A percentile compares a stretch with the other conserved stretches of the same genome.
Conservation (phyloP, 495 filamentous ascomycete genomes). For the Penicillium atrosanguineum region DNA sequence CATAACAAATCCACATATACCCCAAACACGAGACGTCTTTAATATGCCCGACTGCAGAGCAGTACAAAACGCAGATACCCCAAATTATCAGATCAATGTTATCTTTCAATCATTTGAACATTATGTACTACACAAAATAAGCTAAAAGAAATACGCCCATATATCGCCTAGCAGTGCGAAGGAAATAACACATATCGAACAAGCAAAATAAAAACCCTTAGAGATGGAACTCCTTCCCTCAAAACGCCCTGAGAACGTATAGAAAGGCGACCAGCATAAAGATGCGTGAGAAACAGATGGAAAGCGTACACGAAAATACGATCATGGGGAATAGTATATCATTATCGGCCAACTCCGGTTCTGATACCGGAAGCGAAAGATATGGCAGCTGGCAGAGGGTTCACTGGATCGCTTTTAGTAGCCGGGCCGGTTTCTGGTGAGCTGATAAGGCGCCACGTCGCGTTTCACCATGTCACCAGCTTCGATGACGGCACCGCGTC, state of each 20-base stretch:
- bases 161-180: background rate
- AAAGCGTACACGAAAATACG: background rate
- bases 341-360: background rate
- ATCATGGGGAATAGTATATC: background rate
- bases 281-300: background rate
- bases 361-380: background rate
- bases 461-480: slow-evolving; percentile 47
- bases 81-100: background rate
- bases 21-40: background rate
- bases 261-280: background rate
- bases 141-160: background rate
- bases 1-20: background rate
- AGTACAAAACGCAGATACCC: background rate
- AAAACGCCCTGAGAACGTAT: background rate
- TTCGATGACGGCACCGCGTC: slow-evolving; percentile 43
- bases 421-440: slow-evolving; percentile 44
- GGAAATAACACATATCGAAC: background rate
- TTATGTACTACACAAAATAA: background rate
- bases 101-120: background rate
- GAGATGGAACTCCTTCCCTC: background rate
- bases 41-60: background rate
- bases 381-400: background rate
- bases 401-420: slow-evolving; percentile 11
- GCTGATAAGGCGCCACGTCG: slow-evolving; percentile 44
- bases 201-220: background rate